Evolutionary conservation across 1,284 basidiomycete species (phyloP), one percentile per base, ranked within the genome.

Genomic region (Cutaneotrichosporon daszewskae): DNA sequence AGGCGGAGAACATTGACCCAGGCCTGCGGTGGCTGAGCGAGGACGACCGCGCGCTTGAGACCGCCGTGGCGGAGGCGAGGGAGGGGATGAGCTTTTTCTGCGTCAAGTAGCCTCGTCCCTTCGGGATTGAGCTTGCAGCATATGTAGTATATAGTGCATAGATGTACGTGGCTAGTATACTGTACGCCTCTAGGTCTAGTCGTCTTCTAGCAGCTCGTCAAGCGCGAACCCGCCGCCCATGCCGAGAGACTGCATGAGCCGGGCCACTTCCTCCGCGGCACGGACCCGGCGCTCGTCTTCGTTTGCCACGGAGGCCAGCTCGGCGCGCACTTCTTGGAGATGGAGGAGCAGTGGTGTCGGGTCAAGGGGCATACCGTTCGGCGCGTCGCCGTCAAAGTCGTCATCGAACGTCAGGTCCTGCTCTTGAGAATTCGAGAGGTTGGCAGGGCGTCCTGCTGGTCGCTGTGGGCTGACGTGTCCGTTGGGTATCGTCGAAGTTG

Each of bases 81-180:
- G 76, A 82, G 49, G 90, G 90, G 0, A 68, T 94, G 68, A 72
- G 86, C 57, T 92, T 94, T 66, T 75, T 90, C 47, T 82, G 84
- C 31, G 76, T 90, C 47, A 88, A 87, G 59, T 42, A 36, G 32
- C n/a, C n/a, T n/a, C n/a, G n/a, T n/a, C n/a, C n/a, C n/a, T n/a
- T n/a, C n/a, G n/a, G n/a, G n/a, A n/a, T n/a, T n/a, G n/a, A n/a
- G n/a, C n/a, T n/a, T n/a, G n/a, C n/a, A n/a, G n/a, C n/a, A n/a
- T n/a, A n/a, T n/a, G n/a, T n/a, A n/a, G n/a, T n/a, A n/a, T n/a
- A n/a, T n/a, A n/a, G n/a, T n/a, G n/a, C n/a, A n/a, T n/a, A n/a
- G n/a, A n/a, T n/a, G n/a, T n/a, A n/a, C n/a, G n/a, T n/a, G n/a
- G n/a, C n/a, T n/a, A n/a, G n/a, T n/a, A n/a, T n/a, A n/a, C n/a